Base-by-base conservation (phyloP, 345 rosid genomes). In the Kernera saxatilis region DNA sequence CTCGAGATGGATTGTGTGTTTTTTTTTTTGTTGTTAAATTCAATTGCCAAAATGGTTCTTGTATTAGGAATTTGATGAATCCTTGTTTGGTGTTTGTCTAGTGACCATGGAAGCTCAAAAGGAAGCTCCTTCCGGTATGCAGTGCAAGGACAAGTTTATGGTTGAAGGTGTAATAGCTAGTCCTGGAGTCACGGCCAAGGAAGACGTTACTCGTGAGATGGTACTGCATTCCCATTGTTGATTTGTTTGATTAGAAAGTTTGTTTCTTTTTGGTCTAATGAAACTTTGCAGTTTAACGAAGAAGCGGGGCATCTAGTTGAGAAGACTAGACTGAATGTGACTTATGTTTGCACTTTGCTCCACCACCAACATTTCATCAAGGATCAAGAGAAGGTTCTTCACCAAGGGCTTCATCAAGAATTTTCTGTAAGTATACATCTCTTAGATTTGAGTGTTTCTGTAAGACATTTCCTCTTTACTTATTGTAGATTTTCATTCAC, bases 91-190 rank as follows among this genome's bases (percentile, higher is more conserved):
- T 69, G 18, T 43, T 58, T 50, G 60, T 44, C 0, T 75, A 90
- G 98, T 92, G 67, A 85, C 93, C 18, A 90, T 90, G 98, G 96
- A 90, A 84, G 93, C 95, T 25, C 98, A 79, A 35, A 90, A 82
- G 70, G 98, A 92, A 79, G 70, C 81, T 29, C 96, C 94, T 10
- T 66, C 70, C 11, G 95, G 90, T 64, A 74, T 89, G 95, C 91
- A 84, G 45, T 86, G 91, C 81, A 84, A 81, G 84, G 98, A 89
- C 76, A 92, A 92, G 71, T 88, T 92, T 74, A 82, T 92, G 23
- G 75, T 92, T 48, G 96, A 84, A 78, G 85, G 91, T 46, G 85
- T 83, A 21, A 71, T 70, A 45, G 90, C 82, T 33, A 75, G 74
- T 44, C 82, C 80, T 79, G 88, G 91, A 30, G 46, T 83, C 52